phyloP scores from a whole-genome alignment of 2,329 filamentous ascomycete genomes.

The Botryotinia globosa region DNA sequence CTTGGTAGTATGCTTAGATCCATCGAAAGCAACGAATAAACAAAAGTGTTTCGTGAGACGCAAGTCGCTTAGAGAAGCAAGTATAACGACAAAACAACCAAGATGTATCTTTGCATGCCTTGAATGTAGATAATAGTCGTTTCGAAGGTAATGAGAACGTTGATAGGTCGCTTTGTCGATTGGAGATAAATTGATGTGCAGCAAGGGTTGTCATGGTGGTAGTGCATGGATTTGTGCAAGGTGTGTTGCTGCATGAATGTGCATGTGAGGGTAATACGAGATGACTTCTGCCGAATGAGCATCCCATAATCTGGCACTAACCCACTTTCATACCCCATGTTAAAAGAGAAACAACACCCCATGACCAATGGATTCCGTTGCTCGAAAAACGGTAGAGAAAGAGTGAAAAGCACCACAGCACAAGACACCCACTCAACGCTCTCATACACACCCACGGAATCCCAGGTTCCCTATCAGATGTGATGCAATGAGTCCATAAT shows the following conservation, averaged over 20 bases:
- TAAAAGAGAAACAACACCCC: conserved; percentile 24
- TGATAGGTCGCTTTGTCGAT: conserved; percentile 12
- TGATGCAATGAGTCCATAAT: conserved; percentile 6
- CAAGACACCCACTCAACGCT: conserved; percentile 33
- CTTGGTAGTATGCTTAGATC: background rate
- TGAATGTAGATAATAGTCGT: background rate
- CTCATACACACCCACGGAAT: background rate
- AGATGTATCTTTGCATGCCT: conserved; percentile 1
- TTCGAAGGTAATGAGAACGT: background rate
- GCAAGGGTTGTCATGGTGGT: conserved; percentile 9
- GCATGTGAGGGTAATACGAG: conserved; percentile 32
- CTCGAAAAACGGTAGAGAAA: background rate
- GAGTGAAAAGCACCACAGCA: background rate
- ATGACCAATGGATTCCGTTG: conserved; percentile 32
- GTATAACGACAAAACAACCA: conserved; percentile 10
- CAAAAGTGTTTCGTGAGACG: conserved; percentile 15
- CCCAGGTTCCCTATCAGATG: conserved; percentile 11
- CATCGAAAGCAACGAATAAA: background rate
- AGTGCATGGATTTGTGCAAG: conserved; percentile 18
- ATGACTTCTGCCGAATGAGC: conserved; percentile 18
- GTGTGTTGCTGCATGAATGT: conserved; percentile 19
- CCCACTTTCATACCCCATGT: conserved; percentile 23
- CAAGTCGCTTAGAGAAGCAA: conserved; percentile 17
- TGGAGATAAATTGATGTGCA: conserved; percentile 15
- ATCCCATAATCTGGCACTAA: conserved; percentile 11